Conservation (phyloP, 1,139 yeast species). For the Nakaseomyces sp. region DNA sequence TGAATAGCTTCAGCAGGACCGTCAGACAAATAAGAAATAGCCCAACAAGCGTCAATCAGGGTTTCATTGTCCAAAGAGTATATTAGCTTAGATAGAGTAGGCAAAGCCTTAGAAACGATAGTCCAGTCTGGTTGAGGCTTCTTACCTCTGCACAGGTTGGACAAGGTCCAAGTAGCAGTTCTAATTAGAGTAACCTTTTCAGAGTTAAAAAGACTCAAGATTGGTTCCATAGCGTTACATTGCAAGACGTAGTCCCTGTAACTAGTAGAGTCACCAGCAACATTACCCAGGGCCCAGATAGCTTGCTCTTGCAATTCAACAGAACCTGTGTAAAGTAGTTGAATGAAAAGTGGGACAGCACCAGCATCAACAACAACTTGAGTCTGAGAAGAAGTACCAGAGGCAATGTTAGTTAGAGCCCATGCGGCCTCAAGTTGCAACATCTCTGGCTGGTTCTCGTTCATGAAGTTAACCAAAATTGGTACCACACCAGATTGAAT, state of each 20-base stretch:
- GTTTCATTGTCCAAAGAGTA: constrained; percentile 90
- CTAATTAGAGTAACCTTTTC: constrained; percentile 82
- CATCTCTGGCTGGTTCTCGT: constrained; percentile 68
- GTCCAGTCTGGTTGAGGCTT: constrained; percentile 95
- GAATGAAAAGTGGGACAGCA: constrained; percentile 87
- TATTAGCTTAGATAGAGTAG: constrained; percentile 83
- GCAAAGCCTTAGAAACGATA: constrained; percentile 76
- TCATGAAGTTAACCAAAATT: constrained; percentile 77
- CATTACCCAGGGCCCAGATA: constrained; percentile 98
- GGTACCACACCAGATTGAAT: constrained; percentile 92
- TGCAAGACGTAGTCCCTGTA: constrained; percentile 82
- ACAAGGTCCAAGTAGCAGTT: constrained; percentile 97
- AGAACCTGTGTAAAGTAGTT: constrained; percentile 68
- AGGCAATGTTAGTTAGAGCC: constrained; percentile 97
- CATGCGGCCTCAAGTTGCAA: constrained; percentile 97
- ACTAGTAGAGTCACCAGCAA: constrained; percentile 90
- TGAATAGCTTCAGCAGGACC: constrained; percentile 91
- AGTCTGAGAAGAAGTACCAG: constrained; percentile 90
- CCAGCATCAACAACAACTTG: constrained; percentile 83
- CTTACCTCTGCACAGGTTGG: constrained; percentile 93
- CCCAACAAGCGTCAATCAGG: constrained; percentile 97
- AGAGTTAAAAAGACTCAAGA: constrained; percentile 65
- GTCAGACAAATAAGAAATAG: constrained; percentile 87
- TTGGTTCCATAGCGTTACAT: constrained; percentile 85
- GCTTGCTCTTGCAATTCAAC: constrained; percentile 96